These are phyloP conservation scores for Colletotrichum sp. DNA, from an alignment of 2,329 filamentous ascomycete genomes.

Conservation along the genomic window DNA sequence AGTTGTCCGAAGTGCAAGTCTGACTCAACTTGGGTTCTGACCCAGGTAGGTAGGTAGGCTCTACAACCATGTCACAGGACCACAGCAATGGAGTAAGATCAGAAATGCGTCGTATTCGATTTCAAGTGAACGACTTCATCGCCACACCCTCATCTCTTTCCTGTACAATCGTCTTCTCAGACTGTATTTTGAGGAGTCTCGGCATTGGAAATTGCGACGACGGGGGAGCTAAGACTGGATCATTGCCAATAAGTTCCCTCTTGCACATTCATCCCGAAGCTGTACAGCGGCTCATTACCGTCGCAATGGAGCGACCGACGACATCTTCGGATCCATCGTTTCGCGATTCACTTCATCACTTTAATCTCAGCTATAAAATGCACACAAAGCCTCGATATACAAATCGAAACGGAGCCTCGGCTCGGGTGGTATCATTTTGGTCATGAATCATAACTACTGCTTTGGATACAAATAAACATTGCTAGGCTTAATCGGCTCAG, in stretches of 20 bases:
- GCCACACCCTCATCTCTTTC: not conserved
- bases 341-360: not conserved
- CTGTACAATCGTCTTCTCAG: not conserved
- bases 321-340: not conserved
- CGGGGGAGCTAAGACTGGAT: too few relatives aligned
- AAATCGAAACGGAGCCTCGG: not conserved
- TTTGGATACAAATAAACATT: slow-evolving; percentile 13
- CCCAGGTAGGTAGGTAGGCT: not conserved
- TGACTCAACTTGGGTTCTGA: not conserved
- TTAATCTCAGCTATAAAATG: not conserved
- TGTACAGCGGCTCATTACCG: too few relatives aligned
- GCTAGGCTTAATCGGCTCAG: not conserved
- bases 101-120: not conserved
- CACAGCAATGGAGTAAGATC: not conserved
- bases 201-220: too few relatives aligned
- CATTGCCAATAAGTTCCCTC: not conserved
- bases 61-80: not conserved
- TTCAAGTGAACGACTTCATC: not conserved
- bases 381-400: not conserved
- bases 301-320: not conserved
- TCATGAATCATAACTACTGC: slow-evolving; percentile 17
- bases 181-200: not conserved
- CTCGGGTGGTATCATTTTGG: slow-evolving; percentile 15
- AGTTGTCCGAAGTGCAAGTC: not conserved
- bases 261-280: not conserved